These are phyloP conservation scores for Zea mays DNA, from an alignment of 176 grass and related monocot species.

Conservation along the genomic window DNA sequence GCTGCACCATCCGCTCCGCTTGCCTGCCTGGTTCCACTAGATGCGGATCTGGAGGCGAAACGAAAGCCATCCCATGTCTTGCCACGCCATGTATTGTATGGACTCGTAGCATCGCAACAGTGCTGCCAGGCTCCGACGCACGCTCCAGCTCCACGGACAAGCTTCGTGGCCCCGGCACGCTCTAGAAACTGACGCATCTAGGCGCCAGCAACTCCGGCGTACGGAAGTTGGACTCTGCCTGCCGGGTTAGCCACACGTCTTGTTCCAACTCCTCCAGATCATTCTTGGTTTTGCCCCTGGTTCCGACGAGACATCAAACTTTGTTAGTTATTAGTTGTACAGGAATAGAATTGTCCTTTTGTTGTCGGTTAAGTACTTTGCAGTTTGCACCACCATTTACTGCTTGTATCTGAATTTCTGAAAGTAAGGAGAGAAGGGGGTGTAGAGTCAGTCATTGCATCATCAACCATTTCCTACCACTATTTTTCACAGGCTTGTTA, in stretches of 20 bases:
- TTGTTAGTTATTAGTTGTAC: background rate
- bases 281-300: background rate
- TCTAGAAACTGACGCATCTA: constrained; percentile 20
- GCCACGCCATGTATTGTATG: background rate
- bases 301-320: background rate
- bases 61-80: background rate
- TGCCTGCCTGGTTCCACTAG: background rate
- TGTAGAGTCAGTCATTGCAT: constrained; percentile 18
- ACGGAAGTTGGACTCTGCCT: background rate
- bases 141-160: background rate
- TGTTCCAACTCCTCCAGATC: background rate
- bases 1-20: background rate
- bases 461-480: background rate
- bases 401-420: too few species aligned
- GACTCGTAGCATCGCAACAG: background rate
- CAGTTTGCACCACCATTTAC: too few species aligned
- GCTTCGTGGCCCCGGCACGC: background rate
- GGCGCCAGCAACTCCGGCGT: background rate
- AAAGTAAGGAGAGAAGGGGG: too few species aligned
- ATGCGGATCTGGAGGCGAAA: background rate
- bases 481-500: constrained; percentile 28
- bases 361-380: too few species aligned
- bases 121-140: background rate
- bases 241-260: background rate
- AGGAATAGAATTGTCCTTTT: background rate